Conservation (phyloP, 192 early-diverging fungal species). For the Oehlia diaphana region DNA sequence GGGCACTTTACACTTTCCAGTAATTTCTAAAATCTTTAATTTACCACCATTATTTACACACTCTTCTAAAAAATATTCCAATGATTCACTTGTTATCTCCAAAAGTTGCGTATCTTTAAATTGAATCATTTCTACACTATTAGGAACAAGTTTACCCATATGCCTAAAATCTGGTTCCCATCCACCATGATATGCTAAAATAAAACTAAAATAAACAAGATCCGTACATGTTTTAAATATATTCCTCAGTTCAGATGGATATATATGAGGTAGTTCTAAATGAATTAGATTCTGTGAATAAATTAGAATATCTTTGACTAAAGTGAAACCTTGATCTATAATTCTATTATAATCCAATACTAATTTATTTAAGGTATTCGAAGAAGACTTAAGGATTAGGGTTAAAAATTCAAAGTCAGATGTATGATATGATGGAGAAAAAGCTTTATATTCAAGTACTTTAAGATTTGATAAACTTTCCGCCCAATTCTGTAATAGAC, state of each 20-base stretch:
- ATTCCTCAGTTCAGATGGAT: background rate
- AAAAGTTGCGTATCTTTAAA: background rate
- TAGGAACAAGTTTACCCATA: background rate
- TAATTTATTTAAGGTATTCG: background rate
- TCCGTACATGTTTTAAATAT: background rate
- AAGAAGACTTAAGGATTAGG: background rate
- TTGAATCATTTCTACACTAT: background rate
- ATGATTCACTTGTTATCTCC: background rate
- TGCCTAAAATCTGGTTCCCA: background rate
- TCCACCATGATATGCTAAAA: background rate
- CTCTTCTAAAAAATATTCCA: background rate
- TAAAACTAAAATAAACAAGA: background rate
- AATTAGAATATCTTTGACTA: background rate
- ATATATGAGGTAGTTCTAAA: background rate
- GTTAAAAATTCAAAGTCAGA: background rate
- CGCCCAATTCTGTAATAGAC: background rate
- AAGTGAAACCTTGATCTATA: background rate
- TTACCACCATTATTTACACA: background rate
- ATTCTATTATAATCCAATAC: background rate
- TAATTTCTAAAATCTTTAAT: background rate
- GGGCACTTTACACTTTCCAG: background rate
- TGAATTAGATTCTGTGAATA: background rate
- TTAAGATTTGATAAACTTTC: background rate
- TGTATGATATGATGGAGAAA: background rate
- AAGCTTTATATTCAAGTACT: background rate